phyloP scores from a whole-genome alignment of 148 eudicot species.

The Drosera capensis region DNA sequence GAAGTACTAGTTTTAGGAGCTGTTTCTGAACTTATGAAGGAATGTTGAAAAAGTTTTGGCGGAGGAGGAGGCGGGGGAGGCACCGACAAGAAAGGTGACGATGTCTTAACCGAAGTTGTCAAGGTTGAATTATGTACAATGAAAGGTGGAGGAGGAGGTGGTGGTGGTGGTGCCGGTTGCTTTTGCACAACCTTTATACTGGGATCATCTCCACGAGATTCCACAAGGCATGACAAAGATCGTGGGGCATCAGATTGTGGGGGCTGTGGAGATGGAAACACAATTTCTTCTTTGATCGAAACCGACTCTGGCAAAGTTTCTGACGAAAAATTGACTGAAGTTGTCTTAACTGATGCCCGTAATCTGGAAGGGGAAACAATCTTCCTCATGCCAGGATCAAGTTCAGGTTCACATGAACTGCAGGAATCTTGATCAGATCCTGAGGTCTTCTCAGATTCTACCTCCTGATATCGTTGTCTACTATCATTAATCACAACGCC shows the following conservation, averaged over 20 bases:
- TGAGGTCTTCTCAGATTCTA: conserved; percentile 6
- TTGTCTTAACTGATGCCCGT: conserved; percentile 7
- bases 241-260: conserved; percentile 16
- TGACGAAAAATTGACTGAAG: conserved; percentile 5
- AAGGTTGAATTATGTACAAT: too few relatives aligned
- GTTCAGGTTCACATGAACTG: conserved; percentile 4
- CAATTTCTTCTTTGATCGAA: conserved; percentile 9
- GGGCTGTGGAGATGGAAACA: conserved; percentile 18
- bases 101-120: too few relatives aligned
- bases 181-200: neutral
- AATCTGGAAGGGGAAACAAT: conserved; percentile 10
- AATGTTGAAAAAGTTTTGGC: too few relatives aligned
- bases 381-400: neutral
- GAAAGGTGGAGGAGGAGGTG: conserved; percentile 4
- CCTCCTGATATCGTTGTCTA: conserved; percentile 15
- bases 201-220: conserved; percentile 3
- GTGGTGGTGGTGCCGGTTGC: conserved; percentile 7
- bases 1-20: too few relatives aligned
- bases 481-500: conserved; percentile 13
- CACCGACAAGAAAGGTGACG: too few relatives aligned
- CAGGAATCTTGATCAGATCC: conserved; percentile 9
- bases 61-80: too few relatives aligned
- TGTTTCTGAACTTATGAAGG: too few relatives aligned
- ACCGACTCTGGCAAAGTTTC: conserved; percentile 7
- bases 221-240: conserved; percentile 15